Base-by-base conservation (phyloP, 345 rosid genomes). In the Hypericum androsaemum region DNA sequence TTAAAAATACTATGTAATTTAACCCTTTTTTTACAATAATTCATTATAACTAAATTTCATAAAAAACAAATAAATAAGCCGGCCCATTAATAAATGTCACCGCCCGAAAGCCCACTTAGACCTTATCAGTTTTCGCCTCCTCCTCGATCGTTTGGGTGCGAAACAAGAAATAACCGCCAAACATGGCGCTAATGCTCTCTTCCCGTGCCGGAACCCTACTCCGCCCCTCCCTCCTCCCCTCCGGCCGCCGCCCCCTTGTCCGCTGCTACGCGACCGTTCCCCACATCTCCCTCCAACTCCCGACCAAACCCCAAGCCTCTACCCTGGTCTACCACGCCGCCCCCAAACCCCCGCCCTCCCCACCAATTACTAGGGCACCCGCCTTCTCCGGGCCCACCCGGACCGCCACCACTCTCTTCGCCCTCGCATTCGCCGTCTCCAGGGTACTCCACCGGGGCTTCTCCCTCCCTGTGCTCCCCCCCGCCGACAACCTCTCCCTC, bases 401-500 rank as follows among this genome's bases (percentile, higher is more conserved):
- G 49, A 66, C 71, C 8, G 14, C 58, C 12, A 43, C 72, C 7
- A 62, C 63, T 6, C 32, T 62, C 52, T 12, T 38, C 40, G 6
- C 60, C 54, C 47, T 61, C 14, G 67, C 59, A 0, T 47, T 53
- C 28, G 12, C 60, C 11, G 16, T 57, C 0, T 52, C 64, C 2
- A 59, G 63, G 10, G 6, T 62, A 37, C 48, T 53, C 50, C 9
- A 51, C 5, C 15, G 35, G 6, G 38, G 47, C 3, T 6, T 65
- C 36, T 50, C 8, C 7, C 58, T 66, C 43, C 55, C 52, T 12
- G 40, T 63, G 10, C 16, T 70, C 41, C 70, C 69, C 8, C 63
- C 76, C 38, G 12, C 78, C 10, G 71, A 67, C 35, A 47, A 56
- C 50, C 59, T 54, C 64, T 50, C 61, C 12, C 48, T 53, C 9